These are phyloP conservation scores for Trichoderma sp. DNA, from an alignment of 2,329 filamentous ascomycete genomes.

Conservation along the genomic window DNA sequence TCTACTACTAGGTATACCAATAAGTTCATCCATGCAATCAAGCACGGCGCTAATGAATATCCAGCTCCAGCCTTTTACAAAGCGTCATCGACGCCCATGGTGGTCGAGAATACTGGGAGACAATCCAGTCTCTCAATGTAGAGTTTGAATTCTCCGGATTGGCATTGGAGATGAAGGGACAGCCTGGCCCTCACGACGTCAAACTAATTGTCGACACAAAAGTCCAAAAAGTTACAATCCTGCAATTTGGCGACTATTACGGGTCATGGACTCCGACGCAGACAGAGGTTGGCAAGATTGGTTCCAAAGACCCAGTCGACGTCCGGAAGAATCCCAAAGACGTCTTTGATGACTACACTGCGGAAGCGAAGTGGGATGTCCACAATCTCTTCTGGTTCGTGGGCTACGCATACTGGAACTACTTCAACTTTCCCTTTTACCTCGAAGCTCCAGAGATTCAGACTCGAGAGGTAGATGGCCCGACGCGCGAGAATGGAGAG, in stretches of 20 bases:
- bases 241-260: not conserved
- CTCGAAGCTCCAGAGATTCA: not conserved
- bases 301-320: not conserved
- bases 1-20: not conserved
- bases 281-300: not conserved
- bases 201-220: not conserved
- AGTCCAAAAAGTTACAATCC: not conserved
- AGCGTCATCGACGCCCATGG: not conserved
- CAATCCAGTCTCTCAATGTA: not conserved
- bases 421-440: not conserved
- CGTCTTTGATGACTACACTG: not conserved
- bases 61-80: not conserved
- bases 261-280: not conserved
- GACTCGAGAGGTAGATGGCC: not conserved
- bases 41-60: not conserved
- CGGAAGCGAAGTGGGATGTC: not conserved
- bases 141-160: not conserved
- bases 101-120: not conserved
- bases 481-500: not conserved
- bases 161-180: not conserved
- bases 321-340: not conserved
- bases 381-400: not conserved
- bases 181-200: not conserved
- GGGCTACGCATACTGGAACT: conserved; percentile 2
- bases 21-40: not conserved